Evolutionary conservation across 306 rosid species (phyloP).

Genomic region (Inga oerstediana): DNA sequence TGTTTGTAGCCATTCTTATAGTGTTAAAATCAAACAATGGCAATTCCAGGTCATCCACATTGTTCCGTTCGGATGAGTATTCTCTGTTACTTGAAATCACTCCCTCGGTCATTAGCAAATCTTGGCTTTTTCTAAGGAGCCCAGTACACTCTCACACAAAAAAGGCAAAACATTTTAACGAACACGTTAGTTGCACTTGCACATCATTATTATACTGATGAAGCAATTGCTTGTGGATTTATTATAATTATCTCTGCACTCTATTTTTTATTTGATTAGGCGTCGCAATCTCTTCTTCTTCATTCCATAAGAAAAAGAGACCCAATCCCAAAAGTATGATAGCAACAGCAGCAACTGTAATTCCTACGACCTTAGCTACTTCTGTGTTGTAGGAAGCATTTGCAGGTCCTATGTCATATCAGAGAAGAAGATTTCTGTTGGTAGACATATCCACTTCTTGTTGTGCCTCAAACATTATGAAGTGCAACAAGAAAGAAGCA

Average conservation of each 20-base stretch:
- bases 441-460: background rate
- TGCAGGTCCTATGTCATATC: constrained; percentile 38
- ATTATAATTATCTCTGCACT: constrained; percentile 42
- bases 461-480: constrained; percentile 8
- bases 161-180: constrained; percentile 14
- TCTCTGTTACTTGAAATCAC: constrained; percentile 48
- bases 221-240: background rate
- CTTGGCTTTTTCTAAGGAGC: constrained; percentile 55
- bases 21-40: constrained; percentile 54
- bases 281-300: constrained; percentile 37
- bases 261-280: constrained; percentile 18
- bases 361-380: constrained; percentile 37
- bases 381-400: constrained; percentile 44
- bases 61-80: constrained; percentile 40
- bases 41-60: constrained; percentile 53
- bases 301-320: constrained; percentile 42
- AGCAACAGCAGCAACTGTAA: constrained; percentile 41
- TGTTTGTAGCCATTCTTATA: background rate
- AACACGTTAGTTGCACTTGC: background rate
- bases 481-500: background rate
- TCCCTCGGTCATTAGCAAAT: constrained; percentile 45
- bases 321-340: constrained; percentile 46
- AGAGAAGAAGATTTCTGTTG: constrained; percentile 19
- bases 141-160: constrained; percentile 38
- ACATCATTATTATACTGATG: background rate